A percentile compares a stretch with the other conserved stretches of the same genome.
These are phyloP conservation scores for Viola pubescens DNA, from an alignment of 441 rosid genomes.

Conservation along the genomic window DNA sequence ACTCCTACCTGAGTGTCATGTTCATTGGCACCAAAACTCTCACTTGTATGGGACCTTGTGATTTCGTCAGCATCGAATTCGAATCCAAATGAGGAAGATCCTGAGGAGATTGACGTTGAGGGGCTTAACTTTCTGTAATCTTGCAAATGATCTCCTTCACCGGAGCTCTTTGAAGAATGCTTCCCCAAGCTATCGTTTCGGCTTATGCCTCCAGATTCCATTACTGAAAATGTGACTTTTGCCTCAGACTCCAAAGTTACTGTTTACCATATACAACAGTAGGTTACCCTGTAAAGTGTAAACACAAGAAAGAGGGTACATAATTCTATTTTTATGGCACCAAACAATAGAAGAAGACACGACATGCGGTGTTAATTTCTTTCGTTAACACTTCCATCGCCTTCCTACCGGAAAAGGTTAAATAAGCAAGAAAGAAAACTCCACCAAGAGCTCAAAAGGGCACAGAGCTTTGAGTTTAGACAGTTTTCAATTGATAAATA, in stretches of 20 bases:
- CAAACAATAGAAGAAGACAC: no score
- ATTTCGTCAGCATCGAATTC: constrained; percentile 10
- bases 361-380: no score
- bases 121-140: constrained; percentile 4
- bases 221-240: constrained; percentile 13
- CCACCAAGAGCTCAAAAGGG: no score
- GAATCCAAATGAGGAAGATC: constrained; percentile 20
- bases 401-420: no score
- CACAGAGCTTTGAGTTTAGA: no score
- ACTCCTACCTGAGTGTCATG: not conserved
- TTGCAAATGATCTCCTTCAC: constrained; percentile 7
- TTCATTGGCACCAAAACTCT: not conserved
- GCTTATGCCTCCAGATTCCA: constrained; percentile 22
- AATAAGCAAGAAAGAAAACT: no score
- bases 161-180: constrained; percentile 2
- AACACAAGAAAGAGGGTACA: not conserved
- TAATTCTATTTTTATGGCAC: not conserved
- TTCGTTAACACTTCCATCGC: no score
- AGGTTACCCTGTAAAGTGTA: constrained; percentile 6
- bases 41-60: not conserved
- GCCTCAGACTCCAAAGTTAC: constrained; percentile 10
- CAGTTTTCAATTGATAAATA: no score
- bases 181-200: constrained; percentile 2
- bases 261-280: constrained; percentile 5
- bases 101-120: constrained; percentile 26